Evolutionary conservation across 225 moss, liverwort and hornwort genomes (phyloP), one percentile per base, ranked within the genome.

Genomic region (Sphagnum tenellum): DNA sequence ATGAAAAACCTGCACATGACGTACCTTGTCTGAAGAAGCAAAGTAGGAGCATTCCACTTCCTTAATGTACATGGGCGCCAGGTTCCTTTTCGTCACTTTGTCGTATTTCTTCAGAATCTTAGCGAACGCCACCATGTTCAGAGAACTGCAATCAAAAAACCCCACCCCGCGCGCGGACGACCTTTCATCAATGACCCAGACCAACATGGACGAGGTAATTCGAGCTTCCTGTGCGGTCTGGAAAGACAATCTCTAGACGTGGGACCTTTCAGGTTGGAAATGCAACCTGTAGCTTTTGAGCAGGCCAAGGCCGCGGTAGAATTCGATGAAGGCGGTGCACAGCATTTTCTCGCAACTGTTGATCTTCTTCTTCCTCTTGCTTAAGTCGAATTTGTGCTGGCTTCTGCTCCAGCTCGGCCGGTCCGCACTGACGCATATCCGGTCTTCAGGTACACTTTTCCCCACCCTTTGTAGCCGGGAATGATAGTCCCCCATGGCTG

Each of bases 51-150:
- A 70, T 68, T 84, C 80, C 29, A 77, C 77, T n/a, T 66, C 81
- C 72, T 74, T 73, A 29, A 81, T 71, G 48, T 67, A 80, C 68
- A 80, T 60, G 44, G 77, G 77, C 56, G 45, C 12, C 46, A 77
- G 50, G 62, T 49, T 72, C 69, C 49, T 5, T 56, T 75, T 84
- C 59, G 70, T 72, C 12, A 77, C 83, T 77, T 94, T 94, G 60
- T 94, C 94, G 53, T 86, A 91, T 70, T 94, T 94, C 75, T 94
- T 91, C 72, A 82, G 72, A 59, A 94, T 89, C 72, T 94, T 94
- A 5, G 85, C 87, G 49, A 94, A 94, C 12, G 94, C 91, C 58
- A 91, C 87, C 78, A 88, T 78, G 64, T 94, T 91, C 73, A 91
- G 49, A 50, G 94, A 83, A 75, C 89, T 91, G 77, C 68, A 64